Evolutionary conservation across 108 stramenopile species (phyloP).

Genomic region (Seminavis robusta): DNA sequence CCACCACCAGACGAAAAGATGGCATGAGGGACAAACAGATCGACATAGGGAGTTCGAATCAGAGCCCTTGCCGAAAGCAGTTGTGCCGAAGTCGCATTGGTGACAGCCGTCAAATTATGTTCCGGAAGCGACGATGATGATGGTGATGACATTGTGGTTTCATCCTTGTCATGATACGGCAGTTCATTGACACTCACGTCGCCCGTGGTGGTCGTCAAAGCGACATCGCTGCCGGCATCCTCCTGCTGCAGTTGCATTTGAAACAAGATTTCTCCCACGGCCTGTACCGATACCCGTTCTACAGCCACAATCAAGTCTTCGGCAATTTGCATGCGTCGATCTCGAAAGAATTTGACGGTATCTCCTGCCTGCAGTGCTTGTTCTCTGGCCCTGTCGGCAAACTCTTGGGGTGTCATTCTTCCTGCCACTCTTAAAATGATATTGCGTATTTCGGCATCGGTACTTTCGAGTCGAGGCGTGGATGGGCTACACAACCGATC

Average conservation of each 20-base stretch:
- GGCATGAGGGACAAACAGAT: slow-evolving; percentile 1
- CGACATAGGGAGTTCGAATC: background rate
- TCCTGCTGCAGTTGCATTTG: background rate
- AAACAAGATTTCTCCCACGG: background rate
- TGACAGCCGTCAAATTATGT: too few relatives aligned
- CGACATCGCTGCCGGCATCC: too few relatives aligned
- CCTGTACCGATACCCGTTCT: slow-evolving; percentile 1
- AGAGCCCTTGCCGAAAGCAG: background rate
- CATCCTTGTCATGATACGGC: background rate
- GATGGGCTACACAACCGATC: background rate
- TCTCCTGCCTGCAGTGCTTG: background rate
- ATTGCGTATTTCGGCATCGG: slow-evolving; percentile 9
- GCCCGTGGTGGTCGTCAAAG: too few relatives aligned
- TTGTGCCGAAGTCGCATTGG: background rate
- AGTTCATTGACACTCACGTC: background rate
- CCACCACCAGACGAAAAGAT: slow-evolving; percentile 6
- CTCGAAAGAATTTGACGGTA: background rate
- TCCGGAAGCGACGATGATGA: too few relatives aligned
- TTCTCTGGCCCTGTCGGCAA: background rate
- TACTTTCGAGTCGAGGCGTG: background rate
- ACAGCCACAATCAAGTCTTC: slow-evolving; percentile 3
- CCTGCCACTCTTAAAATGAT: slow-evolving; percentile 7
- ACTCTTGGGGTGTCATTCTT: slow-evolving; percentile 5
- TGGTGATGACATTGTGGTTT: background rate
- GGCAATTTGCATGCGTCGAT: background rate